A percentile compares a stretch with the other conserved stretches of the same genome.
phyloP scores from a whole-genome alignment of 1,139 yeast genomes.

The Geotrichum europaeum region DNA sequence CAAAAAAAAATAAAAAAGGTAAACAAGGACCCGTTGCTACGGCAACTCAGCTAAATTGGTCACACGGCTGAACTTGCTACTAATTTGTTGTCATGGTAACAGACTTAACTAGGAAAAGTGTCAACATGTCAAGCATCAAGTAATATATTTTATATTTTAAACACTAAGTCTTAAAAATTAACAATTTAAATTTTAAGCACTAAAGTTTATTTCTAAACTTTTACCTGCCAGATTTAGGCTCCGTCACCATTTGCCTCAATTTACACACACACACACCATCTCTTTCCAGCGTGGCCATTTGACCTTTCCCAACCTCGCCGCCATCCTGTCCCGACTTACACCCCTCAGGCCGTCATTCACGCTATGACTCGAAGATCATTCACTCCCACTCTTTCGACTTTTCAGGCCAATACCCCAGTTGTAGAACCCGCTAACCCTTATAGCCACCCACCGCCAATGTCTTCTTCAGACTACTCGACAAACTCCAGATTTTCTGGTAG shows the following conservation, averaged over 20 bases:
- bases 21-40: background rate
- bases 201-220: background rate
- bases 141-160: too few relatives aligned
- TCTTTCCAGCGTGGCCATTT: background rate
- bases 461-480: slow-evolving; percentile 3
- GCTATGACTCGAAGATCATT: slow-evolving; percentile 9
- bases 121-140: background rate
- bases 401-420: slow-evolving; percentile 1
- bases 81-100: background rate
- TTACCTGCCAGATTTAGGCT: background rate
- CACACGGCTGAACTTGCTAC: background rate
- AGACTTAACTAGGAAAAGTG: background rate
- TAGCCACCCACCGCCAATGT: background rate
- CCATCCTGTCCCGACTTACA: background rate
- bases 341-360: background rate
- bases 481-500: slow-evolving; percentile 8
- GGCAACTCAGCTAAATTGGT: background rate
- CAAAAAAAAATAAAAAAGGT: background rate
- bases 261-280: background rate
- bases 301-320: background rate
- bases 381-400: slow-evolving; percentile 7
- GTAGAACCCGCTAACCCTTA: background rate
- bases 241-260: background rate
- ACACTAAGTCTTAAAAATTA: too few relatives aligned
- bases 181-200: background rate